Evolutionary conservation across 768 basidiomycete genomes (phyloP).

Genomic region (Collybia sordida): DNA sequence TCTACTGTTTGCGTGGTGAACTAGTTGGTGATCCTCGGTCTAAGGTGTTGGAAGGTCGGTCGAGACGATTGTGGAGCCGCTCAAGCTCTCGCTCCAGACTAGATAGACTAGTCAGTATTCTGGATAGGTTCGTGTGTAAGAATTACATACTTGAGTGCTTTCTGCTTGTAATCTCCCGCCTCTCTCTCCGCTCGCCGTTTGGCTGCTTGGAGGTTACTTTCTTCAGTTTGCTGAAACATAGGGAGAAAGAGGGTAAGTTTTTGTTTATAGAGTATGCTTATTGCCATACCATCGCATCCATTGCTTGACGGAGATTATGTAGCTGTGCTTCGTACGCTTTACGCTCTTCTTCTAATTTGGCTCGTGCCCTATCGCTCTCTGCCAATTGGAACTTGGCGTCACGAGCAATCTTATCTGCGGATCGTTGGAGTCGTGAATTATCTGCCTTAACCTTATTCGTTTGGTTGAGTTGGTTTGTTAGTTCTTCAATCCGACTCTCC

Average conservation of each 20-base stretch:
- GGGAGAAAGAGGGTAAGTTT: background rate
- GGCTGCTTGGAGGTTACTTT: conserved; percentile 62
- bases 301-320: conserved; percentile 49
- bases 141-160: conserved; percentile 58
- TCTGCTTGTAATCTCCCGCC: conserved; percentile 71
- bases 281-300: conserved; percentile 60
- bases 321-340: conserved; percentile 60
- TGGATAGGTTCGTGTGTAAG: conserved; percentile 1
- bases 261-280: background rate
- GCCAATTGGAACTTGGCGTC: conserved; percentile 54
- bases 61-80: conserved; percentile 62
- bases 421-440: conserved; percentile 42
- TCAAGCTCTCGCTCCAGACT: conserved; percentile 72
- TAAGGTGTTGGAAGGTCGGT: conserved; percentile 45
- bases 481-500: conserved; percentile 73
- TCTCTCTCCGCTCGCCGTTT: conserved; percentile 80
- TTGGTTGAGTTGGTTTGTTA: conserved; percentile 58
- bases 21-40: conserved; percentile 21
- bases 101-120: conserved; percentile 1
- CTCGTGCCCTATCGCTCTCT: conserved; percentile 63
- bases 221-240: conserved; percentile 60
- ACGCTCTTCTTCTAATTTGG: conserved; percentile 66
- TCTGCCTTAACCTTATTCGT: conserved; percentile 46
- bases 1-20: conserved; percentile 30
- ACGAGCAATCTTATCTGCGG: conserved; percentile 34